Evolutionary conservation across 2,329 filamentous ascomycete genomes (phyloP), one percentile per base, ranked within the genome.

Genomic region (Penicillium sp.): DNA sequence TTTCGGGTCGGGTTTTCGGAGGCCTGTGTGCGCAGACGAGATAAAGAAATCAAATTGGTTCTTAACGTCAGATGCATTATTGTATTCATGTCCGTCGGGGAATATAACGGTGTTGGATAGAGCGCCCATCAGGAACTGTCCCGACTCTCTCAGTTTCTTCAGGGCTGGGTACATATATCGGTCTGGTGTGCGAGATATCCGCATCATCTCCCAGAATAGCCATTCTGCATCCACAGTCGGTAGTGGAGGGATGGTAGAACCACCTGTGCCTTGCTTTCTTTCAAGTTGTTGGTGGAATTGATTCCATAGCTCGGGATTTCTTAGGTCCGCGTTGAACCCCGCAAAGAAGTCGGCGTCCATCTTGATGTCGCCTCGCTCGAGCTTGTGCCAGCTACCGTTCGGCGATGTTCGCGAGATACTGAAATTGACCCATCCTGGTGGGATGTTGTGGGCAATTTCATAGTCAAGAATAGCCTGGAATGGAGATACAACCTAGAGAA

Each of bases 381-480:
- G 82, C 42, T 83, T 84, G 69, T 96, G 92, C 93, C 93, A 97
- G 70, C 85, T 88, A 39, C 94, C 94, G 62, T 86, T 76, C 2
- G 91, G 92, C 0, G 87, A 85, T 3, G 88, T 86, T 65, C 84
- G 83, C 50, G 90, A 91, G 69, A 97, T 94, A 65, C 89, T 89
- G 76, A 89, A 88, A 78, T 97, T 97, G 66, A 97, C 82, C 87
- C 92, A 97, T 69, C 92, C 93, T 4, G 86, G 81, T 1, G 92
- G 93, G 48, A 97, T 93, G 39, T 82, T 81, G 55, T 89, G 80
- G 58, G 82, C 78, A 52, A 87, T 77, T 72, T 97, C 94, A 72
- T 97, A 97, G 75, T 96, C 89, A 55, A 96, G 81, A 66, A 99
- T 97, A 2, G 90, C 87, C 77, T 96, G 91, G 69, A 99, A 92